phyloP scores from a whole-genome alignment of 306 rosid species.

The Lathyrus oleraceus region DNA sequence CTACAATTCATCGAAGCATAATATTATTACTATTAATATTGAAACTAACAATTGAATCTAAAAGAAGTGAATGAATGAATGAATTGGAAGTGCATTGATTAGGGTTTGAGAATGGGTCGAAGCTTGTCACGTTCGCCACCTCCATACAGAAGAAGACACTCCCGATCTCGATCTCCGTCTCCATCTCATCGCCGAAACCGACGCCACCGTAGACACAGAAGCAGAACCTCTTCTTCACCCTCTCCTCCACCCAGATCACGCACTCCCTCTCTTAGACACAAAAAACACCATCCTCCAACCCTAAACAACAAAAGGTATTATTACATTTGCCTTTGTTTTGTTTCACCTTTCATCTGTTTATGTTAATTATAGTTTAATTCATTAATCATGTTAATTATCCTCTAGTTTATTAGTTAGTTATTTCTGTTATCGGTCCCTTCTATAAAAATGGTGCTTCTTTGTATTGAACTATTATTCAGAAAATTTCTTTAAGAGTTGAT shows the following conservation, averaged over 20 bases:
- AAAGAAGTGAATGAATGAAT: too few species aligned
- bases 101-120: constrained; percentile 50
- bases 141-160: constrained; percentile 46
- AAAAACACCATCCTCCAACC: constrained; percentile 45
- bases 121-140: constrained; percentile 68
- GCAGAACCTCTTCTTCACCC: constrained; percentile 41
- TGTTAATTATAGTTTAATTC: neutral
- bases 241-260: constrained; percentile 59
- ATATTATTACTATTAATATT: too few species aligned
- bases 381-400: neutral
- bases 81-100: too few species aligned
- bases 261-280: constrained; percentile 55
- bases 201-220: constrained; percentile 50
- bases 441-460: neutral
- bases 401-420: neutral
- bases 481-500: too few species aligned
- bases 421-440: neutral
- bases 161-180: constrained; percentile 40
- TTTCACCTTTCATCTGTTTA: neutral
- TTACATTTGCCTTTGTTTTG: neutral
- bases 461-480: too few species aligned
- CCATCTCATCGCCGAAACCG: constrained; percentile 43
- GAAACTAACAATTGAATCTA: too few species aligned
- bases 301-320: constrained; percentile 52
- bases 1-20: too few species aligned